Percentiles rank a stretch among this genome's conserved stretches.
Evolutionary conservation across 176 grass and related monocot species (phyloP).

Genomic region (Rhynchospora pubera): DNA sequence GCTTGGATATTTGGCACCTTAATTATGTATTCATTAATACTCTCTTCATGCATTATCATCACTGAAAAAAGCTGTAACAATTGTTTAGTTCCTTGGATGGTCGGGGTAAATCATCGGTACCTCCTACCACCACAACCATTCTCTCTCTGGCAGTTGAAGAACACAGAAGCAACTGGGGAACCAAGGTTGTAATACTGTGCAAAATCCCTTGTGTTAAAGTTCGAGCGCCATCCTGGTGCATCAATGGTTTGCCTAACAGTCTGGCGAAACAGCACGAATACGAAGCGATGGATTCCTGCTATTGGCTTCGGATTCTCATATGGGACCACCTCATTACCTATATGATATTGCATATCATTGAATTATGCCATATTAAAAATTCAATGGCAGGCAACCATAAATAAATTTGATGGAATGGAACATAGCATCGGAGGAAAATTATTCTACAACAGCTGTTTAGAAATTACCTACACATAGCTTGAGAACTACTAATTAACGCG

Average conservation of each 20-base stretch:
- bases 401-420: background rate
- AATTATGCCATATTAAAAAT: background rate
- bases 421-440: background rate
- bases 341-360: constrained; percentile 16
- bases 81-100: background rate
- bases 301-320: constrained; percentile 76
- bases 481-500: background rate
- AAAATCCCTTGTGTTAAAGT: constrained; percentile 83
- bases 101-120: constrained; percentile 34
- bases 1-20: background rate
- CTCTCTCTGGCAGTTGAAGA: constrained; percentile 94
- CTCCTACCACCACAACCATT: constrained; percentile 86
- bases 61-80: background rate
- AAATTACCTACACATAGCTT: background rate
- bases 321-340: constrained; percentile 73
- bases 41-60: background rate
- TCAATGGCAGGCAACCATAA: background rate
- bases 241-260: constrained; percentile 50
- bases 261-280: constrained; percentile 75
- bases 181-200: constrained; percentile 55
- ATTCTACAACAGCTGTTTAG: background rate
- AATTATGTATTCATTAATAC: background rate
- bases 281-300: constrained; percentile 79
- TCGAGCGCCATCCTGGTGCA: constrained; percentile 65
- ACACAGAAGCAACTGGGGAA: constrained; percentile 53